phyloP scores from a whole-genome alignment of 1,284 basidiomycete genomes.

The Cutaneotrichosporon cavernicola region DNA sequence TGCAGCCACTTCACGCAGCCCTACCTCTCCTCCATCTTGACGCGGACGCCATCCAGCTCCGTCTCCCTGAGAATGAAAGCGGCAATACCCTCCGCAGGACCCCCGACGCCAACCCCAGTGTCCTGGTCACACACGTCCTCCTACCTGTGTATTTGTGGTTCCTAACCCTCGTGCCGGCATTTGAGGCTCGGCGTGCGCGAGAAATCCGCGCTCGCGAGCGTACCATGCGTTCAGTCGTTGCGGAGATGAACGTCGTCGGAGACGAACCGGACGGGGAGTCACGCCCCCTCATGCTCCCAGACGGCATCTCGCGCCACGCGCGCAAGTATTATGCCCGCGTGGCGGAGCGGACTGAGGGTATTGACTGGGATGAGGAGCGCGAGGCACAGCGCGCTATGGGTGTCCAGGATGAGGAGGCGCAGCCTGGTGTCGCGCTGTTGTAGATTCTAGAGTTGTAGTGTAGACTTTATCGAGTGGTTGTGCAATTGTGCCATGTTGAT shows the following conservation, averaged over 20 bases:
- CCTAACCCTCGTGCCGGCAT: conserved; percentile 45
- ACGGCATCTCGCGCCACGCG: conserved; percentile 32
- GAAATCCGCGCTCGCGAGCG: conserved; percentile 43
- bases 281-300: conserved; percentile 25
- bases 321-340: conserved; percentile 42
- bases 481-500: not conserved
- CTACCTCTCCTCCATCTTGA: conserved; percentile 31
- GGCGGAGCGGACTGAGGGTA: conserved; percentile 37
- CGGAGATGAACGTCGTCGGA: conserved; percentile 19
- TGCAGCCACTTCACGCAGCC: not conserved
- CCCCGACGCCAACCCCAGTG: conserved; percentile 11
- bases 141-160: conserved; percentile 47
- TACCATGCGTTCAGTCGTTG: conserved; percentile 40
- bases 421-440: conserved; percentile 11
- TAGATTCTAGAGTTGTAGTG: conserved; percentile 15
- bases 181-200: conserved; percentile 38
- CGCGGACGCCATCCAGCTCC: conserved; percentile 33
- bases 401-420: conserved; percentile 34
- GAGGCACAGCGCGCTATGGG: conserved; percentile 46
- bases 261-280: not conserved
- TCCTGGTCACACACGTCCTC: conserved; percentile 35
- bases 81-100: conserved; percentile 9
- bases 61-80: conserved; percentile 18
- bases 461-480: not conserved
- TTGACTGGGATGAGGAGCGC: conserved; percentile 52